These are phyloP conservation scores for Saccharomycopsis lassenensis DNA, from an alignment of 805 yeast genomes.

Conservation along the genomic window DNA sequence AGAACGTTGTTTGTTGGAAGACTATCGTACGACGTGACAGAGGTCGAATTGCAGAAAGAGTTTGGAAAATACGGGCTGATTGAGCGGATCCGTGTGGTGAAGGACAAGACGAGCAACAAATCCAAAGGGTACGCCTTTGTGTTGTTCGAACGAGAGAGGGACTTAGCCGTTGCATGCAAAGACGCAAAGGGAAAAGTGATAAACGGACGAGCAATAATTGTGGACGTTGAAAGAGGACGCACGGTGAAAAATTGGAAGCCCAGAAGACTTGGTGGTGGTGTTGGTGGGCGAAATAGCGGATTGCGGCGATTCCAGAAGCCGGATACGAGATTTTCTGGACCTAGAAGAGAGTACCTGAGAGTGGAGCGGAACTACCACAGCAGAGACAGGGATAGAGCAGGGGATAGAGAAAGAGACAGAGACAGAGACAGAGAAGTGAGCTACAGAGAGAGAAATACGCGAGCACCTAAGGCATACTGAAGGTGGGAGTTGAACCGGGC, in stretches of 20 bases:
- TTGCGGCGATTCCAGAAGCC: too few species aligned
- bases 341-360: too few species aligned
- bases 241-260: conserved; percentile 60
- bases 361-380: too few species aligned
- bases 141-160: conserved; percentile 49
- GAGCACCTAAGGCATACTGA: too few species aligned
- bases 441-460: too few species aligned
- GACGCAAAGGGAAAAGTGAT: conserved; percentile 45
- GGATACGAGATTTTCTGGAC: too few species aligned
- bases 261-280: conserved; percentile 76
- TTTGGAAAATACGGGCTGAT: conserved; percentile 63
- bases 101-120: conserved; percentile 38
- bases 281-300: too few species aligned
- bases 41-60: conserved; percentile 52
- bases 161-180: conserved; percentile 50
- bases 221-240: conserved; percentile 65
- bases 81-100: conserved; percentile 46
- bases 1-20: conserved; percentile 72
- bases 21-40: conserved; percentile 51
- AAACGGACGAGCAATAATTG: conserved; percentile 45
- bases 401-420: too few species aligned
- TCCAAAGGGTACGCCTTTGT: conserved; percentile 81
- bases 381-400: too few species aligned
- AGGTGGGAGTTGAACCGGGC: too few species aligned
- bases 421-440: too few species aligned